Base-by-base conservation (phyloP, 148 eudicot species). In the Camellia sinensis region DNA sequence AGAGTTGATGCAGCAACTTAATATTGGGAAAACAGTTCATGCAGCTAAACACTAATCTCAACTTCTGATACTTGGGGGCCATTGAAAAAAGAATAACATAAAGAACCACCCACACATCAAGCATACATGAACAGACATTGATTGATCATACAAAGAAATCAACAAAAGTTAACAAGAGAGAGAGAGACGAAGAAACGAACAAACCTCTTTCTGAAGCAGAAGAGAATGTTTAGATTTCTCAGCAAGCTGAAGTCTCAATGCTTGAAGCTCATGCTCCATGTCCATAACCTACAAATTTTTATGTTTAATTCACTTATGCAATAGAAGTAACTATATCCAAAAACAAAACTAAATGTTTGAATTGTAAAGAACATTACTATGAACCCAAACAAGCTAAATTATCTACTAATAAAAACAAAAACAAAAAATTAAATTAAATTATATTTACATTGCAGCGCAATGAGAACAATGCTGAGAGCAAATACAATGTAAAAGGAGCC, bases 251-350 rank as follows among this genome's bases (percentile, higher is more conserved):
- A 82, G 56, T 78, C 99, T 88, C 82, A 97, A 85, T 71, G 99
- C 99, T 83, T 85, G 91, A 82, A 96, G 95, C 86, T 97, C 99
- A 86, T 90, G 93, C 81, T 97, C 97, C 99, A 97, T 97, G 88
- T 97, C 99, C 99, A 97, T 97, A 83, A 97, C 99, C 99, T 97
- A 83, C 71, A 80, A 83, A 67, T 73, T n/a, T 68, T 71, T 59
- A n/a, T 11, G 44, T 81, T 60, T 64, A 57, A 63, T 37, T 64
- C 63, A 68, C 52, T 15, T 19, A 19, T 63, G 2, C 7, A 69
- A 67, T 71, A 52, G 68, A 76, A 44, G 40, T 46, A 54, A 15
- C 46, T 18, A 56, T n/a, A 29, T 48, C 12, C 13, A 8, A 74
- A 73, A 52, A n/a, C 74, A 76, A 37, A 61, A 74, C 0, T 37